Evolutionary conservation across 768 basidiomycete species (phyloP), one percentile per base, ranked within the genome.

Genomic region (Leccinum subtestaceum): DNA sequence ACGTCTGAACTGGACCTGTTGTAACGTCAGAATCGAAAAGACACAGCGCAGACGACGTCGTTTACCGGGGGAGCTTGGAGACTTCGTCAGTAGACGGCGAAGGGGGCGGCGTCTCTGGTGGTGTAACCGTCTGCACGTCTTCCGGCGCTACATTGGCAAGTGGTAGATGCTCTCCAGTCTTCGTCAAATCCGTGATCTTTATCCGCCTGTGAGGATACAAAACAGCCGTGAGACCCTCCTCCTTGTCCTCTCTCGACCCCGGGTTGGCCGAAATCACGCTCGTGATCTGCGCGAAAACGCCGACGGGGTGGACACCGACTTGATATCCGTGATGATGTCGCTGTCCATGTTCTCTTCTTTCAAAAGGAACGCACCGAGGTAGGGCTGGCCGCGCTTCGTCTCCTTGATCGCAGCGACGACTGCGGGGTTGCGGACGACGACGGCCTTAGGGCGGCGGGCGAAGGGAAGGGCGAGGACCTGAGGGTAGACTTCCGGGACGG

Each of bases 271-370:
- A 81, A 74, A 95, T 95, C 2, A 95, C 88, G 63, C 91, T 94
- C 1, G 95, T 98, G 54, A 98, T 94, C 76, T 98, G 96, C 3
- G 95, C 95, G 67, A 98, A 97, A 5, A 98, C 95, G 48, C 96
- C 96, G 57, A 98, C 94, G 1, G 84, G 84, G 72, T 98, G 92
- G 27, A 27, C 5, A 98, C 94, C 46, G 89, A 86, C 74, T 91
- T 84, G 56, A 93, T 74, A 67, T 91, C 90, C 58, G 91, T 89
- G 64, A 98, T 96, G 57, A 95, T 82, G 73, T 98, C 96, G 70
- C 88, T 89, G 74, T 98, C 96, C 48, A 88, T 80, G 63, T 93
- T 85, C 65, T 94, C 92, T 67, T 98, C 95, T 78, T 96, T 98
- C 67, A 98, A 84, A 27, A 98, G 77, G 79, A 98, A 98, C 27